A percentile compares a stretch with the other conserved stretches of the same genome.
These are phyloP conservation scores for Canna indica DNA, from an alignment of 176 grass and related monocot genomes.

Conservation along the genomic window DNA sequence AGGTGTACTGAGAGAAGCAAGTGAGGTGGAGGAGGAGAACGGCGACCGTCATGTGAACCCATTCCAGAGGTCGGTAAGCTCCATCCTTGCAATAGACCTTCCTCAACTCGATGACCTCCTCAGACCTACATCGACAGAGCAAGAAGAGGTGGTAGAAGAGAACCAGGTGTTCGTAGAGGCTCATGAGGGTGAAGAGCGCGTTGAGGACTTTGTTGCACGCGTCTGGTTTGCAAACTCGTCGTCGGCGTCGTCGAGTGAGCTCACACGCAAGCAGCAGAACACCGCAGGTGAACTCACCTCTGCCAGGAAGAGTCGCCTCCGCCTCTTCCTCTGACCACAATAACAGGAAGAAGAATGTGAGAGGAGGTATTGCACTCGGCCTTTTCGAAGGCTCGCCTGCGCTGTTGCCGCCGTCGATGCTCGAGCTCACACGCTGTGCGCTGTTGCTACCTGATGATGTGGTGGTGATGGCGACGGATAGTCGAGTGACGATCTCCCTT, in stretches of 20 bases:
- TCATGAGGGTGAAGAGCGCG: conserved; percentile 17
- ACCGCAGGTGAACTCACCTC: conserved; percentile 80
- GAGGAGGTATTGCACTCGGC: neutral
- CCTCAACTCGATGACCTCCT: neutral
- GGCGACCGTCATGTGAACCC: conserved; percentile 5
- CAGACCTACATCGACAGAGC: conserved; percentile 5
- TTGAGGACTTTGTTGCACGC: conserved; percentile 16
- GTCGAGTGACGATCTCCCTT: conserved; percentile 24
- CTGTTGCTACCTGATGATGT: conserved; percentile 68
- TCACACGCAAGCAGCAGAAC: conserved; percentile 84
- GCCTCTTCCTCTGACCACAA: neutral
- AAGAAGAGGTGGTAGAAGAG: conserved; percentile 4
- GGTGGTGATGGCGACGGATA: conserved; percentile 19
- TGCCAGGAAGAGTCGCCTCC: conserved; percentile 67
- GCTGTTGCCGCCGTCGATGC: too few relatives aligned
- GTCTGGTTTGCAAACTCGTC: conserved; percentile 94
- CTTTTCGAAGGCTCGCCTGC: too few relatives aligned
- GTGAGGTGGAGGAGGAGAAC: neutral
- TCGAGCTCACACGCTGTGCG: conserved; percentile 1
- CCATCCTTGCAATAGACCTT: conserved; percentile 10
- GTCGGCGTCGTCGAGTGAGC: conserved; percentile 71
- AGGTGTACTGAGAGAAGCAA: conserved; percentile 8
- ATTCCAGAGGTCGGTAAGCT: neutral
- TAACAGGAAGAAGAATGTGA: neutral
- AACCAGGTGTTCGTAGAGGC: conserved; percentile 1